phyloP scores from a whole-genome alignment of 1,284 basidiomycete genomes.

The Psilocybe mexicana region DNA sequence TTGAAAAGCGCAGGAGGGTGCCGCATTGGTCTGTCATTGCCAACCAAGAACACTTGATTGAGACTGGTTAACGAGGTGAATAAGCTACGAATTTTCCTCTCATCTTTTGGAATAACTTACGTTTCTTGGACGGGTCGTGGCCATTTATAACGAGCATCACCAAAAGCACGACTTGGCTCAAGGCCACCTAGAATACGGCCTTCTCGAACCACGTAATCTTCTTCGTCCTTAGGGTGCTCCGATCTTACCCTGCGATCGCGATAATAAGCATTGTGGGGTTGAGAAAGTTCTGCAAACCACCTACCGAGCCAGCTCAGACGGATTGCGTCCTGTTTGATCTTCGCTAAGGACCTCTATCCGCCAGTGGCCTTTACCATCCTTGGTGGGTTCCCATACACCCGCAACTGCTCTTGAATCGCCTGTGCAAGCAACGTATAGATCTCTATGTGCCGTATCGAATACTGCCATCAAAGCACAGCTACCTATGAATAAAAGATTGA shows the following conservation, averaged over 20 bases:
- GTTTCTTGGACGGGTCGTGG: slow-evolving; percentile 67
- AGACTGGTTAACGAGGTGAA: slow-evolving; percentile 45
- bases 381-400: slow-evolving; percentile 79
- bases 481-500: slow-evolving; percentile 41
- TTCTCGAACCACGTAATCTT: slow-evolving; percentile 77
- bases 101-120: slow-evolving; percentile 43
- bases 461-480: slow-evolving; percentile 88
- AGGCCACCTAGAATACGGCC: slow-evolving; percentile 92
- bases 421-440: slow-evolving; percentile 88
- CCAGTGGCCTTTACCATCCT: slow-evolving; percentile 69
- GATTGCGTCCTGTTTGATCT: slow-evolving; percentile 95
- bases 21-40: slow-evolving; percentile 62
- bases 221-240: slow-evolving; percentile 88
- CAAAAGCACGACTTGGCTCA: slow-evolving; percentile 94
- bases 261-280: not conserved
- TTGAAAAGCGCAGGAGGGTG: slow-evolving; percentile 61
- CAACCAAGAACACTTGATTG: slow-evolving; percentile 65
- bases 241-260: slow-evolving; percentile 60
- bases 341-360: slow-evolving; percentile 89
- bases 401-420: slow-evolving; percentile 97
- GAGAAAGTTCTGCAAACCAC: slow-evolving; percentile 8
- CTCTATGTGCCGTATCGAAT: slow-evolving; percentile 79
- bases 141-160: slow-evolving; percentile 96
- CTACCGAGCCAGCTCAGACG: slow-evolving; percentile 75
- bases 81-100: not conserved